A percentile compares a stretch with the other conserved stretches of the same genome.
Conservation (phyloP, 2,329 filamentous ascomycete genomes). For the Aspergillus glaucus region DNA sequence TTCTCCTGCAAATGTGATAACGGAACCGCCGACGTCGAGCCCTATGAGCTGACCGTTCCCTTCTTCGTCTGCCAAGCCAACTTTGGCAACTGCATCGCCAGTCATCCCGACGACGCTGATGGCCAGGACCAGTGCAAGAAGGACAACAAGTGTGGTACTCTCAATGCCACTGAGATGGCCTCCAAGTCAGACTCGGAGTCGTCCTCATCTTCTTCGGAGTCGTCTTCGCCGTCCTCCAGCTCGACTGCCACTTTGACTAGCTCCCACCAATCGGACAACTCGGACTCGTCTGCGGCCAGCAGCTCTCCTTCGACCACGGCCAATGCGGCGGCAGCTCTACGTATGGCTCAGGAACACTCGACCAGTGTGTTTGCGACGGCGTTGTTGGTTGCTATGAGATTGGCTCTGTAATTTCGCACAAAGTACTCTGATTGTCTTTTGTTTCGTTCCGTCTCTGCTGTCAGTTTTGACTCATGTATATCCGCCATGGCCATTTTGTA, state of each 20-base stretch:
- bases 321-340: conserved; percentile 42
- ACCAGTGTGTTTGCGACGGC: conserved; percentile 48
- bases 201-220: conserved; percentile 15
- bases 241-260: conserved; percentile 27
- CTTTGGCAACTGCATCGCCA: conserved; percentile 44
- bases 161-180: conserved; percentile 35
- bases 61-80: conserved; percentile 54
- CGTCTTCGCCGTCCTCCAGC: conserved; percentile 21
- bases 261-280: conserved; percentile 17
- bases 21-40: conserved; percentile 50
- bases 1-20: conserved; percentile 56
- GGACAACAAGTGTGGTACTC: conserved; percentile 47
- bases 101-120: conserved; percentile 41
- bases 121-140: conserved; percentile 45
- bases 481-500: too few species aligned
- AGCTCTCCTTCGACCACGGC: conserved; percentile 23
- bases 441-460: conserved; percentile 1
- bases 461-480: not conserved
- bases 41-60: conserved; percentile 54
- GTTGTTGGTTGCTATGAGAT: conserved; percentile 51
- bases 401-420: conserved; percentile 46
- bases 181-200: conserved; percentile 23
- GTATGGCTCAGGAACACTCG: conserved; percentile 44
- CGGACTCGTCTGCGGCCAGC: conserved; percentile 20
- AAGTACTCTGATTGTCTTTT: conserved; percentile 1